phyloP scores from a whole-genome alignment of 768 basidiomycete species.

The Chalciporus sphaerocephalus region DNA sequence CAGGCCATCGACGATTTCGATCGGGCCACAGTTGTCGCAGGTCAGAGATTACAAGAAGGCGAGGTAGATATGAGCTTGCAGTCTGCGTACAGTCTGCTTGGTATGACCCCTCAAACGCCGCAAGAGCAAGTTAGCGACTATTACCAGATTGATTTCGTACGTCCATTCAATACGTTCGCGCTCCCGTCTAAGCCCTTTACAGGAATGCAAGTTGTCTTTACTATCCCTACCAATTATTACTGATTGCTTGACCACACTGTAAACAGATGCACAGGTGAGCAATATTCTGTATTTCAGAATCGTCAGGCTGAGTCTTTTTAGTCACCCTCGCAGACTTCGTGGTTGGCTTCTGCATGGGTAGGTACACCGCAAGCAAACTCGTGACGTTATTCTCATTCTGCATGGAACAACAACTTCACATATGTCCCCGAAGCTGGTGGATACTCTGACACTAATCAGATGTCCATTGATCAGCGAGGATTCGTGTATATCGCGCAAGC shows the following conservation, averaged over 20 bases:
- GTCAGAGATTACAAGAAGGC: background rate
- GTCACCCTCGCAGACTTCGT: conserved; percentile 59
- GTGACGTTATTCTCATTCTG: conserved; percentile 4
- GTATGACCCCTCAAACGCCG: conserved; percentile 40
- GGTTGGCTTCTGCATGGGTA: conserved; percentile 64
- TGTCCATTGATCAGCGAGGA: conserved; percentile 59
- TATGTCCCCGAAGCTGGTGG: conserved; percentile 48
- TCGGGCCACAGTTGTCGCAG: conserved; percentile 38
- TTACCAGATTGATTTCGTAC: conserved; percentile 42
- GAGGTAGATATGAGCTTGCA: conserved; percentile 52
- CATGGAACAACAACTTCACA: conserved; percentile 61
- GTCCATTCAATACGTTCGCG: background rate
- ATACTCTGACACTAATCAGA: conserved; percentile 50
- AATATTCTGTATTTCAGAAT: background rate
- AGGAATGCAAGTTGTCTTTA: conserved; percentile 28
- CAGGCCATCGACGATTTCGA: conserved; percentile 38
- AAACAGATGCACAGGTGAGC: conserved; percentile 29
- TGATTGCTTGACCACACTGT: conserved; percentile 1
- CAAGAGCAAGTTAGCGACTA: conserved; percentile 56
- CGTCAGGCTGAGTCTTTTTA: conserved; percentile 34
- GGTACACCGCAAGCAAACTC: conserved; percentile 1
- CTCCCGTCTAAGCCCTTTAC: conserved; percentile 1
- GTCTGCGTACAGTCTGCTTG: conserved; percentile 50
- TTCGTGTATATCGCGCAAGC: conserved; percentile 53
- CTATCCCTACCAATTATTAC: background rate